A percentile compares a stretch with the other conserved stretches of the same genome.
Conservation (phyloP, 495 filamentous ascomycete genomes). For the Aspergillus bridgeri region DNA sequence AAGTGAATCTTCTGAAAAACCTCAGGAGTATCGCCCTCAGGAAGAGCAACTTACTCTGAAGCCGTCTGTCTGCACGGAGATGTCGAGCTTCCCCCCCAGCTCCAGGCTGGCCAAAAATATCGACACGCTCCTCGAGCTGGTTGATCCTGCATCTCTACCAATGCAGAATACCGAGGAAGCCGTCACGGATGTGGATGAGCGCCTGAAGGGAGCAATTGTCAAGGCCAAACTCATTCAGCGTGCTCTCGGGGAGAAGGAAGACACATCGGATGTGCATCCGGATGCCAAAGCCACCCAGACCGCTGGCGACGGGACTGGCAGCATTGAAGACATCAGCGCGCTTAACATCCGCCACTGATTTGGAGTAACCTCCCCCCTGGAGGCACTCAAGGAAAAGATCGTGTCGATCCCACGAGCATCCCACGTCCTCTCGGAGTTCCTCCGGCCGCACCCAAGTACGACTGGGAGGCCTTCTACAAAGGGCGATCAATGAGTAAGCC, state of each 20-base stretch:
- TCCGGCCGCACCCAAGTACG: conserved; percentile 1
- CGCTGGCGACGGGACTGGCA: conserved; percentile 45
- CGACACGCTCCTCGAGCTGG: conserved; percentile 65
- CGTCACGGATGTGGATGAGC: conserved; percentile 81
- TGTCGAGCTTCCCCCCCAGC: conserved; percentile 54
- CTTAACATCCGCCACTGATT: conserved; percentile 46
- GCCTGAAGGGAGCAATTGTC: conserved; percentile 72
- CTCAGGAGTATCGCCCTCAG: conserved; percentile 6
- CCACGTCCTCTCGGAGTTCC: conserved; percentile 3
- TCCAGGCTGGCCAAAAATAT: conserved; percentile 71
- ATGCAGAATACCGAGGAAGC: conserved; percentile 79
- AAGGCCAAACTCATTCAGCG: conserved; percentile 80
- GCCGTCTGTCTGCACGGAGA: conserved; percentile 30
- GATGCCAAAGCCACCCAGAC: conserved; percentile 24
- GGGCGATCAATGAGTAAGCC: background rate
- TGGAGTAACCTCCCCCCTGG: background rate
- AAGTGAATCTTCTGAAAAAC: conserved; percentile 1
- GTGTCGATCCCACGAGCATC: too few species aligned
- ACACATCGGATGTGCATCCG: conserved; percentile 22
- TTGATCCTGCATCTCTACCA: conserved; percentile 72
- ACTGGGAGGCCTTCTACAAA: background rate
- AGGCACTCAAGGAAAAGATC: too few species aligned
- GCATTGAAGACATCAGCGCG: conserved; percentile 54
- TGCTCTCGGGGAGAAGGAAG: conserved; percentile 57
- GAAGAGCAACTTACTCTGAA: conserved; percentile 22